Percentiles rank a stretch among this genome's conserved stretches.
These are phyloP conservation scores for Aspergillus novoparasiticus DNA, from an alignment of 2,329 filamentous ascomycete species.

Conservation along the genomic window DNA sequence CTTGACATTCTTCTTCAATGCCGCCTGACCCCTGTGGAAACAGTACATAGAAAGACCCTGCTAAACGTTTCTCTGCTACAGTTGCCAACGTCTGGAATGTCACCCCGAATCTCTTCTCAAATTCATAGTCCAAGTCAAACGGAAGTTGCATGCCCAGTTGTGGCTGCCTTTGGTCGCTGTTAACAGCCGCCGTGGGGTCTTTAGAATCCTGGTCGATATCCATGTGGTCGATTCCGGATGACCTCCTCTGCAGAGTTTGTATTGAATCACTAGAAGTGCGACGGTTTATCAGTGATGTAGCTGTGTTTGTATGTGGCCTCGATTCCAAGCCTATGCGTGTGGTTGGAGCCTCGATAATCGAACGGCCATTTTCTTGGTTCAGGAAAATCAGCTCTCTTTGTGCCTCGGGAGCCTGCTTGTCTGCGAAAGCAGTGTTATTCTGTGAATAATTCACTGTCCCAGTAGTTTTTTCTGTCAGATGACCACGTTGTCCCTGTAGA, in stretches of 20 bases:
- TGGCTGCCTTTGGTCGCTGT: not conserved
- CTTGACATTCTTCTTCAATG: slow-evolving; percentile 26
- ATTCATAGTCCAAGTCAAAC: slow-evolving; percentile 17
- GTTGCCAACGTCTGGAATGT: slow-evolving; percentile 31
- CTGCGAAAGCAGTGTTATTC: not conserved
- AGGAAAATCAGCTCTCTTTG: not conserved
- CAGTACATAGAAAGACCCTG: slow-evolving; percentile 38
- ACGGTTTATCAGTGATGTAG: not conserved
- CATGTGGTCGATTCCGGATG: not conserved
- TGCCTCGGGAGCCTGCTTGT: not conserved
- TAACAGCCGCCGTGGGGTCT: not conserved
- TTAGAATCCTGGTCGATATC: not conserved
- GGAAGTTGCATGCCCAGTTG: not conserved
- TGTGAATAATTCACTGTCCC: not conserved
- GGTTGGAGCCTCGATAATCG: not conserved
- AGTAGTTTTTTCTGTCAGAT: not conserved
- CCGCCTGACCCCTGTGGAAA: slow-evolving; percentile 29
- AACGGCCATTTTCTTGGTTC: not conserved
- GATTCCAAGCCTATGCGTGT: not conserved
- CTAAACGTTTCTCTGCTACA: slow-evolving; percentile 22
- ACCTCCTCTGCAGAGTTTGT: not conserved
- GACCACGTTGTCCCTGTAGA: not conserved
- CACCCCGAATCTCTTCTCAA: slow-evolving; percentile 26
- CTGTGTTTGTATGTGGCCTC: not conserved
- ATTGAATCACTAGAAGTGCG: not conserved